Conservation (phyloP, 2,329 filamentous ascomycete genomes). For the Cyphellophora europaea region DNA sequence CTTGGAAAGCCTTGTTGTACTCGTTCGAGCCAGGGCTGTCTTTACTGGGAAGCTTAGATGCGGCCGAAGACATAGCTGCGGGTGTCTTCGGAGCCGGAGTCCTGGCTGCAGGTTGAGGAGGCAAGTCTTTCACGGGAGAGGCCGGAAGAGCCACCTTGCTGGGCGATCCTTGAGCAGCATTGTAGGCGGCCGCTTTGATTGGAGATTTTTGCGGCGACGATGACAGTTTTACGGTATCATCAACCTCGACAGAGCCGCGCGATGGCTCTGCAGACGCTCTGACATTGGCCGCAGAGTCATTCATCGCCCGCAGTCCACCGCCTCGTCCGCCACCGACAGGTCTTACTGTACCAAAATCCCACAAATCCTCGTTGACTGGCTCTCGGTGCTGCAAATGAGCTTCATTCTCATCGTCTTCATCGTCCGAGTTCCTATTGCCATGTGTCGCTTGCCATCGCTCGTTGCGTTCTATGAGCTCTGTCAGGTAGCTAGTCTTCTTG, state of each 20-base stretch:
- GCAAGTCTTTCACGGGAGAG: conserved; percentile 47
- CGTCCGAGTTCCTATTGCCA: conserved; percentile 61
- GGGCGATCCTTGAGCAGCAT: conserved; percentile 38
- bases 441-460: conserved; percentile 78
- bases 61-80: conserved; percentile 33
- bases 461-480: conserved; percentile 86
- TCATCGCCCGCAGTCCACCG: conserved; percentile 61
- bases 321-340: conserved; percentile 61
- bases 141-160: conserved; percentile 52
- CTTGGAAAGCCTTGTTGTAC: conserved; percentile 32
- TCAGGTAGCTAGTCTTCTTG: conserved; percentile 93
- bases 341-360: conserved; percentile 95
- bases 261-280: conserved; percentile 47
- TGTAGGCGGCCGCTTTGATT: conserved; percentile 39
- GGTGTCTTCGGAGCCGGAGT: conserved; percentile 11
- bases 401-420: conserved; percentile 45
- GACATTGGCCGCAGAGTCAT: conserved; percentile 71
- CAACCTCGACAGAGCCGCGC: conserved; percentile 30
- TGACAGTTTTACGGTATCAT: conserved; percentile 31
- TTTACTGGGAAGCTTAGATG: conserved; percentile 33
- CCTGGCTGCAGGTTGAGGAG: conserved; percentile 6
- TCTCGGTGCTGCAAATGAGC: conserved; percentile 28
- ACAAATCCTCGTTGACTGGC: conserved; percentile 71
- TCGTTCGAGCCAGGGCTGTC: conserved; percentile 29
- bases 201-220: conserved; percentile 50